Evolutionary conservation across 1,139 yeast genomes (phyloP).

Genomic region (Ogataea hybrid): DNA sequence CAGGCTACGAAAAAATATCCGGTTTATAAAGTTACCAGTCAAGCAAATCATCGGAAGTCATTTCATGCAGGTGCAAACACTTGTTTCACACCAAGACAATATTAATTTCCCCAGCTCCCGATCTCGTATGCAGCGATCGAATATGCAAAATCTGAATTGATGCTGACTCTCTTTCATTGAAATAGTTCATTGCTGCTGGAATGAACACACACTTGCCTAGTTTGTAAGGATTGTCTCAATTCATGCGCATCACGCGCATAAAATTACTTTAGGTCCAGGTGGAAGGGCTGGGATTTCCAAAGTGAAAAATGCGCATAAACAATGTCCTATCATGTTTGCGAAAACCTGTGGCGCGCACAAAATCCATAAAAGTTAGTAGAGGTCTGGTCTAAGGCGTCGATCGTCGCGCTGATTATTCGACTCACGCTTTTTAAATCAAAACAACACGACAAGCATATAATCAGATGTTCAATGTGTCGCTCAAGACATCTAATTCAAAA

Average conservation of each 20-base stretch:
- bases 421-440: no score
- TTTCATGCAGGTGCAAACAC: not conserved
- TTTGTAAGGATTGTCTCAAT: not conserved
- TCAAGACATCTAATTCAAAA: conserved; percentile 19
- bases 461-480: conserved; percentile 12
- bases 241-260: no score
- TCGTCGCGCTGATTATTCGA: conserved; percentile 1
- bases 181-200: no score
- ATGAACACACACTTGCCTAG: no score
- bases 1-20: not conserved
- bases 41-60: not conserved
- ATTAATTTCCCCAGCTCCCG: not conserved
- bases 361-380: no score
- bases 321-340: no score
- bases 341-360: no score
- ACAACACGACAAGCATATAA: no score
- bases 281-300: no score
- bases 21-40: not conserved
- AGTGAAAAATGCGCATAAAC: no score
- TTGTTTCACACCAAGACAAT: not conserved
- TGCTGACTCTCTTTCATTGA: not conserved
- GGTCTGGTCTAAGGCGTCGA: no score
- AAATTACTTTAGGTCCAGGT: not conserved
- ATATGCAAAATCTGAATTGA: not conserved
- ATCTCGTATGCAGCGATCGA: not conserved